phyloP scores from a whole-genome alignment of 2,329 filamentous ascomycete genomes.

The Aspergillus flavus region DNA sequence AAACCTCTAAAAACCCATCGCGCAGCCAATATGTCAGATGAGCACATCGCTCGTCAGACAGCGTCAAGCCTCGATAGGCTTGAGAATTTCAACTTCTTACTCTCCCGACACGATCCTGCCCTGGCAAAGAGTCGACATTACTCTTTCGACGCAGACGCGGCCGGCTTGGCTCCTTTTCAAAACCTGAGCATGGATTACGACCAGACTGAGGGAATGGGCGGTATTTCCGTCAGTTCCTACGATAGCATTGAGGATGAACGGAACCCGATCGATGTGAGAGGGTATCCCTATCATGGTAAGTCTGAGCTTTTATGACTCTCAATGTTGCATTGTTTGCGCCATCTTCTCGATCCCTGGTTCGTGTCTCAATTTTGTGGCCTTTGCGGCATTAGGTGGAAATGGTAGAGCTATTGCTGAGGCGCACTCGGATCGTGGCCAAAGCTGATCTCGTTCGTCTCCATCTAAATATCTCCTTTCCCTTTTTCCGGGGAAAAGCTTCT shows the following conservation, averaged over 20 bases:
- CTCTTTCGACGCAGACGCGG: constrained; percentile 40
- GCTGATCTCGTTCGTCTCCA: background rate
- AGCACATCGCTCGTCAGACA: constrained; percentile 31
- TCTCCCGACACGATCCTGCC: constrained; percentile 37
- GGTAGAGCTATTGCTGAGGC: constrained; percentile 17
- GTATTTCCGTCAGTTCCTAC: constrained; percentile 45
- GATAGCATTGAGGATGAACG: constrained; percentile 46
- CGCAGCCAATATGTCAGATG: constrained; percentile 36
- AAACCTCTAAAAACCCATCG: constrained; percentile 14
- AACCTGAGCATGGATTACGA: constrained; percentile 43
- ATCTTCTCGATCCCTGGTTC: constrained; percentile 33
- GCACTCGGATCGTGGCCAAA: background rate
- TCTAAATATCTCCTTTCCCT: background rate
- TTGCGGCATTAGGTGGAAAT: constrained; percentile 12
- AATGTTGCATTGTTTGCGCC: constrained; percentile 38
- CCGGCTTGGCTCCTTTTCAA: constrained; percentile 34
- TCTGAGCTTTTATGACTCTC: constrained; percentile 30
- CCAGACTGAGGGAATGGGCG: constrained; percentile 44
- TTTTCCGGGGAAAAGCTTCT: constrained; percentile 17
- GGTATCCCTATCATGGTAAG: constrained; percentile 45
- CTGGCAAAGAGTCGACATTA: constrained; percentile 38
- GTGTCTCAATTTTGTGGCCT: constrained; percentile 22
- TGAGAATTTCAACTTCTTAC: constrained; percentile 41
- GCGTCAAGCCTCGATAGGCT: constrained; percentile 36
- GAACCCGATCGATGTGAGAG: constrained; percentile 40